Conservation (phyloP, 768 basidiomycete species). For the Holtermannia corniformis region DNA sequence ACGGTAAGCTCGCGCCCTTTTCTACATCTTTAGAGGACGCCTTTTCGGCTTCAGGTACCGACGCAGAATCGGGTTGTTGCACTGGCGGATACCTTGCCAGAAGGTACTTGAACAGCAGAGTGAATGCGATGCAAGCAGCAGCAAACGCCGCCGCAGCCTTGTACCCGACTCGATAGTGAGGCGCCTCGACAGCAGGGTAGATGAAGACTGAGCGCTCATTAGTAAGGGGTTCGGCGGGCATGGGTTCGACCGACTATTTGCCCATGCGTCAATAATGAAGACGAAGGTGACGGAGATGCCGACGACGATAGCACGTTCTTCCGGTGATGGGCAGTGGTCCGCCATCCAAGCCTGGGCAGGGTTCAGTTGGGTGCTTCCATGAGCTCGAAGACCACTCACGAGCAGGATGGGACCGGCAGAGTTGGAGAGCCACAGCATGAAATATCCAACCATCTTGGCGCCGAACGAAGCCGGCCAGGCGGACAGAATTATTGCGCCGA, state of each 20-base stretch:
- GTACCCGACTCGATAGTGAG: constrained; percentile 25
- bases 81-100: too few relatives aligned
- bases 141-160: constrained; percentile 20
- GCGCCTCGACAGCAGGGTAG: constrained; percentile 27
- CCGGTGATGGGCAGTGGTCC: constrained; percentile 13
- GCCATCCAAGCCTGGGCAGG: constrained; percentile 20
- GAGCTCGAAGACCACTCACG: neutral
- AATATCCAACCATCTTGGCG: constrained; percentile 23
- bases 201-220: constrained; percentile 5
- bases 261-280: constrained; percentile 10
- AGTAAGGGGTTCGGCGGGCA: neutral
- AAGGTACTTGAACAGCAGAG: constrained; percentile 6
- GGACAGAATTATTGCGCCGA: constrained; percentile 11
- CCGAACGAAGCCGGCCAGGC: constrained; percentile 18
- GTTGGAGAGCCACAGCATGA: constrained; percentile 18
- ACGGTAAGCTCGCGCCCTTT: too few relatives aligned
- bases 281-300: constrained; percentile 18
- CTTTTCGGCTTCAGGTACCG: too few relatives aligned
- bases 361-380: neutral
- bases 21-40: too few relatives aligned
- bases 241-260: constrained; percentile 8
- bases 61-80: too few relatives aligned
- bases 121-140: constrained; percentile 8
- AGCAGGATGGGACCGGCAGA: constrained; percentile 18
- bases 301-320: constrained; percentile 16